A percentile compares a stretch with the other conserved stretches of the same genome.
Conservation (phyloP, 139 green algal species). For the Haematococcus lacustris region DNA sequence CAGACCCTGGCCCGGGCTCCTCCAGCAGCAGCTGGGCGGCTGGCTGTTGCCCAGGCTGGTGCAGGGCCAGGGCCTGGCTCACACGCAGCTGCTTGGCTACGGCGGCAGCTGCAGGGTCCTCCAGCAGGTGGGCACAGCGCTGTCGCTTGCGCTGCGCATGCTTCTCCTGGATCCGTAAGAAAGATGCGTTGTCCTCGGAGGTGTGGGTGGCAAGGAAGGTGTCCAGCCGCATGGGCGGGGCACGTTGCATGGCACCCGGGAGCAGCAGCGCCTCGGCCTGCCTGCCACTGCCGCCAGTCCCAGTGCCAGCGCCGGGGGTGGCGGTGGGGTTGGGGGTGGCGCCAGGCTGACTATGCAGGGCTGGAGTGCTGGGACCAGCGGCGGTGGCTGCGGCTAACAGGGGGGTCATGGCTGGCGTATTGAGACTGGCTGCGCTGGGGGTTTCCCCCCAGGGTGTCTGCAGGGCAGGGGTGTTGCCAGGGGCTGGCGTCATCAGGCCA, state of each 20-base stretch:
- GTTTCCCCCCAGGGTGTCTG: background rate
- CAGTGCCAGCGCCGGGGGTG: background rate
- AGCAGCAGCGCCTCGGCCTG: background rate
- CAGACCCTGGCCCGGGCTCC: constrained; percentile 5
- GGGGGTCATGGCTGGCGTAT: constrained; percentile 49
- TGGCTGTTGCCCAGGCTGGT: background rate
- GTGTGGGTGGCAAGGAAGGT: constrained; percentile 64
- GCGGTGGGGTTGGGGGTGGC: background rate
- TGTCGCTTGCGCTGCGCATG: constrained; percentile 14
- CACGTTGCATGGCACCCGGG: background rate
- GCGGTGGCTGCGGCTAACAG: constrained; percentile 13
- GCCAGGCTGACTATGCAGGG: background rate
- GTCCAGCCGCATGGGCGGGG: constrained; percentile 51
- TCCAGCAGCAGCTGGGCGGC: constrained; percentile 18
- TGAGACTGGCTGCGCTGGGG: constrained; percentile 13
- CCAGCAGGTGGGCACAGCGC: background rate
- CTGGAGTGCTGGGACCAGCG: background rate
- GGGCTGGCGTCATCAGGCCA: constrained; percentile 24
- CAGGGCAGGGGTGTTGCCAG: background rate
- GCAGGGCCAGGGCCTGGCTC: background rate
- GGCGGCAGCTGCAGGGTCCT: background rate
- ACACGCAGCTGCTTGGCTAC: background rate
- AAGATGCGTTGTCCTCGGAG: constrained; percentile 83
- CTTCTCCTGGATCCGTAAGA: constrained; percentile 39
- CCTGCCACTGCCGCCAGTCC: background rate